phyloP scores from a whole-genome alignment of 2,329 filamentous ascomycete species.

The Coniochaeta pulveracea region DNA sequence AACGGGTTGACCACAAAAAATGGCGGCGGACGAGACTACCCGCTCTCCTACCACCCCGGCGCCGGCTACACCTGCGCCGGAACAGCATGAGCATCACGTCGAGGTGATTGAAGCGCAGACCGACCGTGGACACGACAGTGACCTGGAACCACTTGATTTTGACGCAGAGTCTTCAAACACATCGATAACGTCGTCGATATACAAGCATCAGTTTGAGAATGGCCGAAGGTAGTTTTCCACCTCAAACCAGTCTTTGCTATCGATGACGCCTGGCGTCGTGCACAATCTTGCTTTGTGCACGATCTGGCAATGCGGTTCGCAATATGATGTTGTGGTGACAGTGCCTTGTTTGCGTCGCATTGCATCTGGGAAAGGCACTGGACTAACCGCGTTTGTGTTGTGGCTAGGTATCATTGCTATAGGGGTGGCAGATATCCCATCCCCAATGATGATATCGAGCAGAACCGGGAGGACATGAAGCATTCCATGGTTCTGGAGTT shows the following conservation, averaged over 20 bases:
- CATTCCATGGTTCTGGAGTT: constrained; percentile 31
- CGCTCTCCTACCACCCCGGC: too few species aligned
- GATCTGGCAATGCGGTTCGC: too few species aligned
- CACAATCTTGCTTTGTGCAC: too few species aligned
- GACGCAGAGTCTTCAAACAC: constrained; percentile 3
- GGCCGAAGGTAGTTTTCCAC: constrained; percentile 1
- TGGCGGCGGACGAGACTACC: too few species aligned
- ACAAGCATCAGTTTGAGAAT: constrained; percentile 3
- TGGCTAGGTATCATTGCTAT: constrained; percentile 24
- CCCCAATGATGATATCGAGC: constrained; percentile 30
- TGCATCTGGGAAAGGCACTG: too few species aligned
- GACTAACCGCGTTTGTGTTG: background rate
- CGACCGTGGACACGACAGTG: background rate
- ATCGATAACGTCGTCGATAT: constrained; percentile 1
- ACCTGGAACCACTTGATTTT: background rate
- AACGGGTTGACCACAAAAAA: too few species aligned
- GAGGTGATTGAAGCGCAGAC: background rate
- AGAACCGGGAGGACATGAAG: constrained; percentile 29
- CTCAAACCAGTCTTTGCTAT: too few species aligned
- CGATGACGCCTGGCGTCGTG: too few species aligned
- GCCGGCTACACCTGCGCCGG: too few species aligned
- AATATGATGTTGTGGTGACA: too few species aligned
- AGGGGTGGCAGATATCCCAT: constrained; percentile 27
- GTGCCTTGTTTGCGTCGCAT: too few species aligned
- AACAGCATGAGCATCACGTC: too few species aligned